Evolutionary conservation across 2,329 filamentous ascomycete species (phyloP).

Genomic region (Venturia aucupariae): DNA sequence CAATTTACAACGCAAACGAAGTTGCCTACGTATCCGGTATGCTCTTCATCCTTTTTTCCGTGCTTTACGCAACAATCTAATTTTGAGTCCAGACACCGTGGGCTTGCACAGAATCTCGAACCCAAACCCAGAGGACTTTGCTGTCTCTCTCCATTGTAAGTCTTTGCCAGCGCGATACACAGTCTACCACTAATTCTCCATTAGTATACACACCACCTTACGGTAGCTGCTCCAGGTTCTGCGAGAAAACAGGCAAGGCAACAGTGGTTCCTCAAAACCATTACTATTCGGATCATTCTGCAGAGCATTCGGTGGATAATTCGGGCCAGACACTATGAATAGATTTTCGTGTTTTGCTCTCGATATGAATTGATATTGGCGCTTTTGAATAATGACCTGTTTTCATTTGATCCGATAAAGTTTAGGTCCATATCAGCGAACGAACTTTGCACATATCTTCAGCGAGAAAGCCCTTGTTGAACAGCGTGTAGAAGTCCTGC

Average conservation of each 20-base stretch:
- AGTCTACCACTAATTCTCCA: conserved; percentile 3
- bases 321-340: conserved; percentile 25
- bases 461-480: neutral
- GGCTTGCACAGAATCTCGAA: conserved; percentile 80
- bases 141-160: conserved; percentile 71
- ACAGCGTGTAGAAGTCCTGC: neutral
- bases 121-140: conserved; percentile 58
- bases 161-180: conserved; percentile 16
- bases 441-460: neutral
- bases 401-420: neutral
- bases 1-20: conserved; percentile 57
- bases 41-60: conserved; percentile 21
- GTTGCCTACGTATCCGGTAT: conserved; percentile 88
- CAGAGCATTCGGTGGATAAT: conserved; percentile 16
- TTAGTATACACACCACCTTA: conserved; percentile 77
- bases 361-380: too few relatives aligned
- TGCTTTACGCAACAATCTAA: neutral
- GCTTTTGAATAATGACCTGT: neutral
- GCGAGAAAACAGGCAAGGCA: conserved; percentile 63
- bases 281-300: conserved; percentile 51
- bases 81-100: conserved; percentile 27
- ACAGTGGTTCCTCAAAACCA: conserved; percentile 62
- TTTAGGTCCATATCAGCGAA: neutral
- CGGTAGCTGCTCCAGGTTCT: conserved; percentile 77
- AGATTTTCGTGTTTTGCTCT: neutral